Base-by-base conservation (phyloP, 495 filamentous ascomycete genomes). In the Aspergillus saccharolyticus region DNA sequence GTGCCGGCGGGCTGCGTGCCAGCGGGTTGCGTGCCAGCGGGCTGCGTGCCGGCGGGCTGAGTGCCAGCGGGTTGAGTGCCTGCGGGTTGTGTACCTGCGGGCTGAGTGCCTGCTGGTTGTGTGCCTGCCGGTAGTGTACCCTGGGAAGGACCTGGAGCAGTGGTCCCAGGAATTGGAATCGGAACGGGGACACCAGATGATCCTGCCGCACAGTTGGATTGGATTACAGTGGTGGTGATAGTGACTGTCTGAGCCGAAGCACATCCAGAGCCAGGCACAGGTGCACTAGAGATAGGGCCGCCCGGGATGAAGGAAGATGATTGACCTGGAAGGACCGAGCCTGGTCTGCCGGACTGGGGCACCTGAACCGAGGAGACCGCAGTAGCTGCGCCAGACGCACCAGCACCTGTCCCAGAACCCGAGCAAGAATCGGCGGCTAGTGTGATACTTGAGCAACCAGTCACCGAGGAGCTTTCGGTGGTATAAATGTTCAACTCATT, bases 401-500 rank as follows among this genome's bases (percentile, higher is more conserved):
- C 55, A 53, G 53, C 59, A 49, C 60, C 55, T 52, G 65, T 20
- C 21, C 68, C 68, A 18, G 69, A 60, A 48, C 69, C 59, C 10
- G 64, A 60, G 65, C 81, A 84, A 46, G 73, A 70, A 63, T 79
- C 78, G 5, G 80, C 81, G 10, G 50, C 73, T 21, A 85, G 59
- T 24, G 67, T 65, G 50, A 85, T 66, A 53, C 75, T 63, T 58
- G 66, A 62, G 66, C 83, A 85, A 46, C 62, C 58, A 22, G 75
- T 74, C 16, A 73, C 70, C 47, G 74, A 70, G 15, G 71, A 68
- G 43, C 72, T 72, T 50, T 74, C 73, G 15, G 62, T 72, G 4
- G 72, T 75, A 63, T 85, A 84, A 62, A 85, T 65, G 69, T 84
- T 85, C 46, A 69, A 63, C 25, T 73, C 75, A 19, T 66, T 73